Base-by-base conservation (phyloP, 257 asterid species). In the Apocynum venetum region DNA sequence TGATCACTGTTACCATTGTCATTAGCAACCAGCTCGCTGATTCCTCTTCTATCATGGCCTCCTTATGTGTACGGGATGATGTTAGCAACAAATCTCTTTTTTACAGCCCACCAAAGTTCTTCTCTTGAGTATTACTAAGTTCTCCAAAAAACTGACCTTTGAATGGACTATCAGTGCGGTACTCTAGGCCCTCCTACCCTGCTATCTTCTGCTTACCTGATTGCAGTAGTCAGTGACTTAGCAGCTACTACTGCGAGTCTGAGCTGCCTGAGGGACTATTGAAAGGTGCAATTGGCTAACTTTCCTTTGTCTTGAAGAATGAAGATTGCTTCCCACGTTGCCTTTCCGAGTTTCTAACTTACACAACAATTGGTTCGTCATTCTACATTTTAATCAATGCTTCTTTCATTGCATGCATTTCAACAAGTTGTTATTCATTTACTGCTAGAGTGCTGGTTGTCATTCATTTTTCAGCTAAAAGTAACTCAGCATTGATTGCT, bases 331-430 rank as follows among this genome's bases (percentile, higher is more conserved):
- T 79, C 81, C 48, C 71, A 66, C 49, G 49, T 66, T 66, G 71
- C 13, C n/a, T 65, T 38, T 65, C 47, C n/a, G 3, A 38, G 68
- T 31, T 11, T 63, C 19, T 51, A 51, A 12, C 19, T 65, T 14
- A 3, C 4, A 67, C 78, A 72, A 85, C 76, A 68, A 83, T 77
- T 83, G 86, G 88, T 76, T 83, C 75, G 61, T 81, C 83, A 80
- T 84, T 82, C 83, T 73, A 25, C 71, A 67, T 78, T 76, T 73
- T 81, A 40, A 77, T 79, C 80, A 79, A 77, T 48, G 72, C 79
- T 48, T 77, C 73, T 81, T 70, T 76, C 71, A 64, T 8, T 70
- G 57, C 77, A 65, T 72, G 52, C 76, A 71, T 80, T 56, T 59
- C 64, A 63, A 72, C 66, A 53, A 80, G 78, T 76, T 75, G 74